Percentiles rank a stretch among this genome's conserved stretches.
Conservation (phyloP, 225 moss, liverwort and hornwort species). For the Asterella californica region DNA sequence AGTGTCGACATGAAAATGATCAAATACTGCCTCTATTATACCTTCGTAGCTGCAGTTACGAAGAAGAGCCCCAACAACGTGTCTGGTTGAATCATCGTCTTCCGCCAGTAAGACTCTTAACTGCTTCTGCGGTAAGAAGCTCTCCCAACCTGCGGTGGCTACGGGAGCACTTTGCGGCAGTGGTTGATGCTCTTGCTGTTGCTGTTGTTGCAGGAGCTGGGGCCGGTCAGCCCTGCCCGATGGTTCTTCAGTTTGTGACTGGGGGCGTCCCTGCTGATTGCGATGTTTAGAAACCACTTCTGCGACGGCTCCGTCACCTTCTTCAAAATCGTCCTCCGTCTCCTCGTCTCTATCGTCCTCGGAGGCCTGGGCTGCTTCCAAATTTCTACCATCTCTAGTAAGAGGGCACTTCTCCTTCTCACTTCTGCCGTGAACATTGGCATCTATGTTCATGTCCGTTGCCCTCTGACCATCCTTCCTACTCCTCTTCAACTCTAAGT, state of each 20-base stretch:
- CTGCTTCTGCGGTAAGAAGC: conserved; percentile 62
- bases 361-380: conserved; percentile 9
- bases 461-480: background rate
- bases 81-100: conserved; percentile 91
- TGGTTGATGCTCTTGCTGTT: conserved; percentile 2
- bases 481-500: conserved; percentile 22
- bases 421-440: background rate
- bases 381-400: conserved; percentile 13
- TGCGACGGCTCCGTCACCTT: conserved; percentile 42
- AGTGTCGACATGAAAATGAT: background rate
- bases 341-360: conserved; percentile 54
- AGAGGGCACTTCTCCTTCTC: background rate
- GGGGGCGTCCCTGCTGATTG: conserved; percentile 1
- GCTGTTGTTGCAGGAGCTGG: conserved; percentile 13
- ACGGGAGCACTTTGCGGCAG: background rate
- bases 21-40: conserved; percentile 15
- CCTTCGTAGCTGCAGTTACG: conserved; percentile 98
- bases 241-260: conserved; percentile 8
- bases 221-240: background rate
- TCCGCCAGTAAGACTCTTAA: conserved; percentile 81
- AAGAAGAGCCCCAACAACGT: conserved; percentile 81
- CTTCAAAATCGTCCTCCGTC: conserved; percentile 59
- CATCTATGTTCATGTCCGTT: background rate
- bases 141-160: conserved; percentile 62
- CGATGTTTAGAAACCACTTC: conserved; percentile 33